phyloP scores from a whole-genome alignment of 169 alveolate genomes.

The Plasmodium malariae region DNA sequence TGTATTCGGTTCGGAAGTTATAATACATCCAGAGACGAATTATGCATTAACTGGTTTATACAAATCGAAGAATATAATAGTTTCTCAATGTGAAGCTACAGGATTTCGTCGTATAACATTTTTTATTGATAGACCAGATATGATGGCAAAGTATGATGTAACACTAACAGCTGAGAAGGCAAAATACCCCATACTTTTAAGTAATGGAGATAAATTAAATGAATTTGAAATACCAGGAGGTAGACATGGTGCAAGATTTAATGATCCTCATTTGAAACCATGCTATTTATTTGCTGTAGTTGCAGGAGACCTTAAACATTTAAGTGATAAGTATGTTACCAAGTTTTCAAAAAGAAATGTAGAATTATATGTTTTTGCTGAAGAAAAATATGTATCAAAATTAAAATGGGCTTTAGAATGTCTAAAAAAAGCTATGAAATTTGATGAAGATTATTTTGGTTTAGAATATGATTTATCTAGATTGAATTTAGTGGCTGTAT shows the following conservation, averaged over 20 bases:
- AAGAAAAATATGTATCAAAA: slow-evolving; percentile 87
- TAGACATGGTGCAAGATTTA: slow-evolving; percentile 89
- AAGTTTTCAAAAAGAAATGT: slow-evolving; percentile 85
- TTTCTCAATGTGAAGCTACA: slow-evolving; percentile 95
- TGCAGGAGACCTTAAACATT: slow-evolving; percentile 91
- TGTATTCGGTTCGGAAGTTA: slow-evolving; percentile 84
- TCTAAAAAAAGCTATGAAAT: slow-evolving; percentile 91
- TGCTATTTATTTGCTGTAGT: slow-evolving; percentile 94
- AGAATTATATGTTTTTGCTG: slow-evolving; percentile 87
- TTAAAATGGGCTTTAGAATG: slow-evolving; percentile 91
- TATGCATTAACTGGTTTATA: slow-evolving; percentile 89
- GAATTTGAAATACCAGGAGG: slow-evolving; percentile 85
- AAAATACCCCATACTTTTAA: slow-evolving; percentile 90
- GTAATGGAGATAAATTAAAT: slow-evolving; percentile 89
- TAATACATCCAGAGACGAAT: slow-evolving; percentile 88
- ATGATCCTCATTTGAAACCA: slow-evolving; percentile 94
- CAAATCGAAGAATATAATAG: slow-evolving; percentile 88
- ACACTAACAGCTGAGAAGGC: slow-evolving; percentile 90
- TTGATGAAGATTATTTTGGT: slow-evolving; percentile 94
- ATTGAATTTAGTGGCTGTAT: slow-evolving; percentile 92
- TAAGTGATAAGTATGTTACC: slow-evolving; percentile 87
- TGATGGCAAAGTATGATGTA: slow-evolving; percentile 88
- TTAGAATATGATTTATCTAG: slow-evolving; percentile 93
- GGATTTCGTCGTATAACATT: slow-evolving; percentile 93
- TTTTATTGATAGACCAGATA: slow-evolving; percentile 94